Base-by-base conservation (phyloP, 2,329 filamentous ascomycete species). In the Pseudogymnoascus sp. region DNA sequence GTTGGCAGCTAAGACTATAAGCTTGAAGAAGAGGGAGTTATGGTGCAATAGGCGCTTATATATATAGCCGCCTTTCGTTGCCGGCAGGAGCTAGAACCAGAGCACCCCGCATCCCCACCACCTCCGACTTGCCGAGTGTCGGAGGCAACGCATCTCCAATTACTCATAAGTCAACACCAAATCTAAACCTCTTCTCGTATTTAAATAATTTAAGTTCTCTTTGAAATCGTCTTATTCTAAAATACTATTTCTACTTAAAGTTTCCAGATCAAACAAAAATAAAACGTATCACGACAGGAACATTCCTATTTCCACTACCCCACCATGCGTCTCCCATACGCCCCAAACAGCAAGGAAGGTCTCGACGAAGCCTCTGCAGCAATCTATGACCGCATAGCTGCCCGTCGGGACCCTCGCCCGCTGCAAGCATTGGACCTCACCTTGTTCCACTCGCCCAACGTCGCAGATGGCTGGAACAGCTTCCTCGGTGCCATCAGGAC, bases 381-480 rank as follows among this genome's bases (percentile, higher is more conserved):
- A 35, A 85, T 91, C 70, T 82, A 89, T 66, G 68, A 77, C 59
- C 86, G 87, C 68, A 84, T 91, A 69, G 76, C 78, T 8, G 84
- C 82, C 35, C 87, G 89, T 14, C 86, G 89, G 23, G 75, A 79
- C 1, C 88, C 89, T 0, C 84, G 88, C 1, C 87, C 87, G 2
- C 82, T 93, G 19, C 88, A 90, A 64, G 76, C 87, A 0, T 83
- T 93, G n/a, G 90, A 93, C 72, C 82, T 91, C 2, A 80, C 90
- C 1, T 83, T 93, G 1, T 81, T 93, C 11, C 90, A 93, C 77
- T 83, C 86, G 19, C 88, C 89, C 1, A 77, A 85, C 16, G 82
- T 93, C 1, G 89, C 90, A 14, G 86, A 91, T 75, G 90, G 90
- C 60, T 90, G 87, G 86, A 90, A 89, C 77, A 76, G 78, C 11